These are phyloP conservation scores for Fagopyrum tataricum DNA, from an alignment of 148 eudicot genomes.

Conservation along the genomic window DNA sequence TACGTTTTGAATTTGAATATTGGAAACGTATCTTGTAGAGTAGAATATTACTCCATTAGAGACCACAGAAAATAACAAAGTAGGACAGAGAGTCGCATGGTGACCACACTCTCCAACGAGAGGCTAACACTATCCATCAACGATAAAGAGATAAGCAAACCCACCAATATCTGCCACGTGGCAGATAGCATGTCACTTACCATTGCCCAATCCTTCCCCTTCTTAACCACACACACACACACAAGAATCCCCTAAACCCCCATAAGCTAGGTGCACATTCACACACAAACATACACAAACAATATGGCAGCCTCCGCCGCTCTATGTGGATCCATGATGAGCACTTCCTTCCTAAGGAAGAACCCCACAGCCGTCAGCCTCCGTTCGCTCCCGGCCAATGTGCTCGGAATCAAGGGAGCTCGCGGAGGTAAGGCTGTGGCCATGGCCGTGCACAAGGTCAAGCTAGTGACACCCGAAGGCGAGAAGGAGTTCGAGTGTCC, in stretches of 20 bases:
- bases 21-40: background rate
- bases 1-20: background rate
- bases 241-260: background rate
- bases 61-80: background rate
- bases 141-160: conserved; percentile 15
- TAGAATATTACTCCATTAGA: background rate
- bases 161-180: conserved; percentile 20
- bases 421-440: conserved; percentile 28
- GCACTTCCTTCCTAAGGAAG: conserved; percentile 41
- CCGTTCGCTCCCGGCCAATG: conserved; percentile 31
- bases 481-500: conserved; percentile 37
- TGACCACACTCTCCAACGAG: conserved; percentile 12
- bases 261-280: background rate
- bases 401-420: conserved; percentile 34
- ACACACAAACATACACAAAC: background rate
- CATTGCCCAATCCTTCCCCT: background rate
- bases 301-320: conserved; percentile 31
- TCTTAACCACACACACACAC: conserved; percentile 8
- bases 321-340: conserved; percentile 38
- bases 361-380: conserved; percentile 27
- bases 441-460: conserved; percentile 58
- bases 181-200: conserved; percentile 14
- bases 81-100: background rate
- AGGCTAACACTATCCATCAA: background rate
- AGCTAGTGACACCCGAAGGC: conserved; percentile 48